Evolutionary conservation across 2,329 filamentous ascomycete species (phyloP).

Genomic region (Scolecobasidium constrictum): DNA sequence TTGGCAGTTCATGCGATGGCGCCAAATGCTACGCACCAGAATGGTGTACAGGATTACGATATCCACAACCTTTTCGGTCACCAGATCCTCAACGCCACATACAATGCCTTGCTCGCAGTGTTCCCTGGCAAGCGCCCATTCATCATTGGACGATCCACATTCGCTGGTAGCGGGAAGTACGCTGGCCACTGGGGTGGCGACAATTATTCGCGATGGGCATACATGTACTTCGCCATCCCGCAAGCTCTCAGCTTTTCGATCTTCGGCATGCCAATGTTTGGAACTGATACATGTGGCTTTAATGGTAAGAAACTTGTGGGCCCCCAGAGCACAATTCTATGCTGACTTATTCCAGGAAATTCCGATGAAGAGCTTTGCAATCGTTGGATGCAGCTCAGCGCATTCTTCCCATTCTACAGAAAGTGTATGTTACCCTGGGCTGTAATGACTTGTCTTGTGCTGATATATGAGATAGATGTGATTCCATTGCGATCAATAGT

Average conservation of each 20-base stretch:
- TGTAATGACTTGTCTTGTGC: too few species aligned
- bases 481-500: too few species aligned
- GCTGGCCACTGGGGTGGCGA: constrained; percentile 41
- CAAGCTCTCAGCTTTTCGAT: constrained; percentile 66
- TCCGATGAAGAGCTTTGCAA: constrained; percentile 59
- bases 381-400: constrained; percentile 61
- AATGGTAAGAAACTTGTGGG: constrained; percentile 33
- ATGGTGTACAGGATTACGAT: constrained; percentile 67
- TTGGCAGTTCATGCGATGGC: constrained; percentile 62
- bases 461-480: too few species aligned
- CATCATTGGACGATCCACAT: constrained; percentile 75
- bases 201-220: constrained; percentile 59
- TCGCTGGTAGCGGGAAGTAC: constrained; percentile 63
- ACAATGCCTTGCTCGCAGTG: constrained; percentile 54
- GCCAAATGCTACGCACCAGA: constrained; percentile 66
- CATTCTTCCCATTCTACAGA: constrained; percentile 72
- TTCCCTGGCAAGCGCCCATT: constrained; percentile 64
- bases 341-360: too few species aligned
- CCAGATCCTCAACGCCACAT: constrained; percentile 67
- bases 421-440: too few species aligned
- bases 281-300: constrained; percentile 27
- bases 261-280: constrained; percentile 69
- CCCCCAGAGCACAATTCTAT: constrained; percentile 49
- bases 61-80: constrained; percentile 64
- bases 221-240: constrained; percentile 67